These are phyloP conservation scores for Diaporthe ilicicola DNA, from an alignment of 2,329 filamentous ascomycete species.

Conservation along the genomic window DNA sequence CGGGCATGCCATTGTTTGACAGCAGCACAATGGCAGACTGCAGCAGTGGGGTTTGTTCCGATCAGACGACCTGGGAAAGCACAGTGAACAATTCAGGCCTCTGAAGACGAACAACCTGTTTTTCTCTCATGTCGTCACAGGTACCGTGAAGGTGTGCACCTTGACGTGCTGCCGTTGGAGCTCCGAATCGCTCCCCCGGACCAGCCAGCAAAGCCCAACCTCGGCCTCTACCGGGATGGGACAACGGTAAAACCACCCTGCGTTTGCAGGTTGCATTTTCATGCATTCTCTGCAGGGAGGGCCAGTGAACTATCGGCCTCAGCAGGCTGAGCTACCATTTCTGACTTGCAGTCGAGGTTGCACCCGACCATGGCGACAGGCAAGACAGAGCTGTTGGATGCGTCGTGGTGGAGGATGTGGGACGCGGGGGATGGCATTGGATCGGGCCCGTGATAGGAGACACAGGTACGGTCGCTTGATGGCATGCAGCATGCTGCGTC, in stretches of 20 bases:
- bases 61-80: neutral
- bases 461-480: conserved; percentile 19
- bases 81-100: neutral
- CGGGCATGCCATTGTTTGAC: conserved; percentile 16
- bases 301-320: neutral
- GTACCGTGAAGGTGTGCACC: conserved; percentile 12
- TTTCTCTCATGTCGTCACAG: conserved; percentile 21
- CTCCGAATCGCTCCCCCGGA: conserved; percentile 15
- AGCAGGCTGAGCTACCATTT: conserved; percentile 7
- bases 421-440: conserved; percentile 22
- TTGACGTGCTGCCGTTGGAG: conserved; percentile 26
- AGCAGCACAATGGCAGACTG: conserved; percentile 16
- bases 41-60: neutral
- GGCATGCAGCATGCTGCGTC: neutral
- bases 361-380: conserved; percentile 16
- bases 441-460: conserved; percentile 13
- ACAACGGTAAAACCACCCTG: conserved; percentile 5
- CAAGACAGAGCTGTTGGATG: neutral
- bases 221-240: neutral
- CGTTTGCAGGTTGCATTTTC: neutral
- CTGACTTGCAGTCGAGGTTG: conserved; percentile 15
- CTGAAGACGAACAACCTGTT: conserved; percentile 10
- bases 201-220: neutral
- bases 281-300: conserved; percentile 17
- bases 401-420: conserved; percentile 11